A percentile compares a stretch with the other conserved stretches of the same genome.
Evolutionary conservation across 2,329 filamentous ascomycete genomes (phyloP).

Genomic region (Plenodomus tracheiphilus): DNA sequence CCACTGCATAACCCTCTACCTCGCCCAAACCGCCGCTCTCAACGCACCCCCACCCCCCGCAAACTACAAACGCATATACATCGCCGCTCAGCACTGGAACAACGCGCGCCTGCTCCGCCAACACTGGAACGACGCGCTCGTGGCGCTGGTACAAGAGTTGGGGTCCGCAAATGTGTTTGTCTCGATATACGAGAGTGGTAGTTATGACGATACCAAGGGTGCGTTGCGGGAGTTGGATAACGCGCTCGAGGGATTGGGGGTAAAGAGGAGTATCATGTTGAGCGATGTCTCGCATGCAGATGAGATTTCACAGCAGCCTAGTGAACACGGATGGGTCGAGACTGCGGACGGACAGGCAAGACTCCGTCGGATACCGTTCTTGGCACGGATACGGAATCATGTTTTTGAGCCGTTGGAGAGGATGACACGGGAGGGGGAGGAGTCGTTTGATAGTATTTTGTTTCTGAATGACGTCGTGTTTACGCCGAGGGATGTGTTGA

Average conservation of each 20-base stretch:
- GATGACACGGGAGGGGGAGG: constrained; percentile 54
- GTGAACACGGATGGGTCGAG: constrained; percentile 62
- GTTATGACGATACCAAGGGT: constrained; percentile 68
- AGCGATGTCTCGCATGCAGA: constrained; percentile 56
- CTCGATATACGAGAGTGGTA: constrained; percentile 69
- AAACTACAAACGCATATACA: constrained; percentile 57
- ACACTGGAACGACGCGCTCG: constrained; percentile 65
- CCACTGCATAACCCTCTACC: constrained; percentile 22
- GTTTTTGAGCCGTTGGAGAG: constrained; percentile 63
- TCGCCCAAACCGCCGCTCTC: constrained; percentile 16
- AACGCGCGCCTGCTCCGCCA: constrained; percentile 62
- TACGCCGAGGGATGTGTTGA: constrained; percentile 59
- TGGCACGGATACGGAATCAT: constrained; percentile 66
- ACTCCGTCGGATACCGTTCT: constrained; percentile 68
- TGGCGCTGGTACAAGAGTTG: constrained; percentile 60
- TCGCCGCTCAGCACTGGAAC: constrained; percentile 72
- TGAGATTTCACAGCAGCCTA: constrained; percentile 37
- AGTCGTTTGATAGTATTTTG: constrained; percentile 60
- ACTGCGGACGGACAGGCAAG: constrained; percentile 55
- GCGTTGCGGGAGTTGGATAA: constrained; percentile 61
- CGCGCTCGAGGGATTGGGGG: constrained; percentile 56
- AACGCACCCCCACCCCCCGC: constrained; percentile 15
- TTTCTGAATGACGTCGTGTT: constrained; percentile 69
- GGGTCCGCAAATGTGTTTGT: constrained; percentile 69
- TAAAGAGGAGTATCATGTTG: constrained; percentile 60